A percentile compares a stretch with the other conserved stretches of the same genome.
These are phyloP conservation scores for Fusarium poae DNA, from an alignment of 2,329 filamentous ascomycete species.

Conservation along the genomic window DNA sequence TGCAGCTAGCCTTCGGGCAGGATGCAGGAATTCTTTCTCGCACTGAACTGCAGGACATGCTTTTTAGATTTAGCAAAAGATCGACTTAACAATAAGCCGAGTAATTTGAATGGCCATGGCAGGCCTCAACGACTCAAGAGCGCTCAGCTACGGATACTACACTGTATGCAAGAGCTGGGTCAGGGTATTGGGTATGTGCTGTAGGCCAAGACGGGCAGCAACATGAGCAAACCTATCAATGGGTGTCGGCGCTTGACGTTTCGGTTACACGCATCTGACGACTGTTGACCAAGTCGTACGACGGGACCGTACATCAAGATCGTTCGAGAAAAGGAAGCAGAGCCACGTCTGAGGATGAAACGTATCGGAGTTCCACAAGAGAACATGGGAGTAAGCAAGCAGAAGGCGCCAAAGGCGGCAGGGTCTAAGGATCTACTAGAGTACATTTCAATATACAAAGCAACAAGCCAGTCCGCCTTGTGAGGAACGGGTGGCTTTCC, in stretches of 20 bases:
- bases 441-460: conserved; percentile 22
- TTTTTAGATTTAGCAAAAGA: conserved; percentile 9
- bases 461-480: conserved; percentile 7
- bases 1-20: conserved; percentile 38
- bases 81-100: conserved; percentile 10
- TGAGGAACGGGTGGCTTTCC: conserved; percentile 30
- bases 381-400: conserved; percentile 11
- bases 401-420: conserved; percentile 22
- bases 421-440: conserved; percentile 10
- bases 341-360: conserved; percentile 40
- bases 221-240: conserved; percentile 26
- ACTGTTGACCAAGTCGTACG: conserved; percentile 32
- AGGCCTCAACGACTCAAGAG: conserved; percentile 31
- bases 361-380: conserved; percentile 21
- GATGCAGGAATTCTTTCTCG: conserved; percentile 28
- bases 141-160: conserved; percentile 10
- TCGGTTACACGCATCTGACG: conserved; percentile 27
- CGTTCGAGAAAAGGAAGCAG: conserved; percentile 45
- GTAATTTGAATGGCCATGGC: conserved; percentile 21
- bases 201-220: conserved; percentile 15
- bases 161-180: conserved; percentile 9
- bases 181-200: background rate
- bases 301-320: conserved; percentile 32
- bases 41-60: conserved; percentile 23
- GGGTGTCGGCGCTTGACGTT: conserved; percentile 19